phyloP scores from a whole-genome alignment of 805 yeast species.

The Saccharomyces jurei region DNA sequence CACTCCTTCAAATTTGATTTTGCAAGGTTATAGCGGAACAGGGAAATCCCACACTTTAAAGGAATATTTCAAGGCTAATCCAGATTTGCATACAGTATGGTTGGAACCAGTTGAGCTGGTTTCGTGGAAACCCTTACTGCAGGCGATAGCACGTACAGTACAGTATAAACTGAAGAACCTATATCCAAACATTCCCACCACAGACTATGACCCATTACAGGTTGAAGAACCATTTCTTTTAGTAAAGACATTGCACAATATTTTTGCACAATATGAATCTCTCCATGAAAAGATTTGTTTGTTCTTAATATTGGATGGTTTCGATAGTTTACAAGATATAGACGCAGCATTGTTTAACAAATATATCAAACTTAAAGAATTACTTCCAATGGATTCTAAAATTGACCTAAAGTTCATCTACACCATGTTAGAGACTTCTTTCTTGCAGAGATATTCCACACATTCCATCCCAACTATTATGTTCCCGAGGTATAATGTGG shows the following conservation, averaged over 20 bases:
- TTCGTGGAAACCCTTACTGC: slow-evolving; percentile 28
- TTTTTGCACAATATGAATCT: slow-evolving; percentile 6
- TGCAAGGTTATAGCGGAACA: slow-evolving; percentile 25
- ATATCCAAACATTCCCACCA: slow-evolving; percentile 9
- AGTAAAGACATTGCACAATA: slow-evolving; percentile 14
- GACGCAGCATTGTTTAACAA: slow-evolving; percentile 24
- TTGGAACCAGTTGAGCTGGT: slow-evolving; percentile 26
- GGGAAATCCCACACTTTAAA: slow-evolving; percentile 25
- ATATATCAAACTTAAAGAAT: slow-evolving; percentile 22
- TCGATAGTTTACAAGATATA: slow-evolving; percentile 27
- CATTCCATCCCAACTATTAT: slow-evolving; percentile 22
- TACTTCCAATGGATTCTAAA: slow-evolving; percentile 10
- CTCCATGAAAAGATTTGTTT: slow-evolving; percentile 7
- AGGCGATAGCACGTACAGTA: slow-evolving; percentile 21
- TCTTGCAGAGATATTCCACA: slow-evolving; percentile 22
- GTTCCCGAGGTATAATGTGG: slow-evolving; percentile 24
- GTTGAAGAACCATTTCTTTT: slow-evolving; percentile 26
- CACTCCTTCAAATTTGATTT: slow-evolving; percentile 20
- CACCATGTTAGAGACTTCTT: slow-evolving; percentile 17
- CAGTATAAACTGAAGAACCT: slow-evolving; percentile 12
- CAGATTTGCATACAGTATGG: slow-evolving; percentile 12
- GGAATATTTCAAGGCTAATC: slow-evolving; percentile 12
- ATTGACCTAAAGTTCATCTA: slow-evolving; percentile 22
- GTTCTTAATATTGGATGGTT: slow-evolving; percentile 25
- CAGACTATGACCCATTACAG: slow-evolving; percentile 21